A percentile compares a stretch with the other conserved stretches of the same genome.
Conservation (phyloP, 2,329 filamentous ascomycete genomes). For the Fusarium citri region DNA sequence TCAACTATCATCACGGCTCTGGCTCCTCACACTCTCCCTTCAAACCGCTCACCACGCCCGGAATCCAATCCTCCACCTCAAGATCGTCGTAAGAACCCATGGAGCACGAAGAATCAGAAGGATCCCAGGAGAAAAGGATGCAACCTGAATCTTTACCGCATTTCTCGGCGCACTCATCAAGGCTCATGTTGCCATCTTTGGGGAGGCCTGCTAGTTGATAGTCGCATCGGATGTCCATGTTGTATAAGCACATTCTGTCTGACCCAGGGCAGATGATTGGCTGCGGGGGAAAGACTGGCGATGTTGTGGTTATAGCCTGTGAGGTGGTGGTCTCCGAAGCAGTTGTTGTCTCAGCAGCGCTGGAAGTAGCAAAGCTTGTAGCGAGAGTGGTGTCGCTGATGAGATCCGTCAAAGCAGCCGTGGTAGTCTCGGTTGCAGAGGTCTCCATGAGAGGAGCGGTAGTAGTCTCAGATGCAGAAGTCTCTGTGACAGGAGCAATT, state of each 20-base stretch:
- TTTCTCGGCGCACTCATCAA: neutral
- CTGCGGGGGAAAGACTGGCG: neutral
- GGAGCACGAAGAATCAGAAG: neutral
- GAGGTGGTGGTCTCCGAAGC: neutral
- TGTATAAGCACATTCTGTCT: neutral
- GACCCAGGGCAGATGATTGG: neutral
- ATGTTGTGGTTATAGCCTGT: neutral
- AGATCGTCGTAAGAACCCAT: neutral
- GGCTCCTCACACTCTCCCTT: neutral
- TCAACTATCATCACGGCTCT: neutral
- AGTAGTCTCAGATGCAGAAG: neutral
- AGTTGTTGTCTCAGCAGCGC: neutral
- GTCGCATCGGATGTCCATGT: neutral
- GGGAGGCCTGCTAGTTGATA: neutral
- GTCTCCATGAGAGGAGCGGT: no score
- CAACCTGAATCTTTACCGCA: neutral
- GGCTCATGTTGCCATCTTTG: neutral
- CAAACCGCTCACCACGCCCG: neutral
- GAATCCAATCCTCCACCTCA: neutral
- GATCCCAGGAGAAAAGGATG: neutral
- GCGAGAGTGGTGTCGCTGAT: neutral
- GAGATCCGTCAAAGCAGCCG: neutral
- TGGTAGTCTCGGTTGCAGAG: neutral
- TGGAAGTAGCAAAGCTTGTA: neutral
- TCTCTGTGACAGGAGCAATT: neutral